Percentiles rank a stretch among this genome's conserved stretches.
phyloP scores from a whole-genome alignment of 2,329 filamentous ascomycete species.

The Macrophomina tecta region DNA sequence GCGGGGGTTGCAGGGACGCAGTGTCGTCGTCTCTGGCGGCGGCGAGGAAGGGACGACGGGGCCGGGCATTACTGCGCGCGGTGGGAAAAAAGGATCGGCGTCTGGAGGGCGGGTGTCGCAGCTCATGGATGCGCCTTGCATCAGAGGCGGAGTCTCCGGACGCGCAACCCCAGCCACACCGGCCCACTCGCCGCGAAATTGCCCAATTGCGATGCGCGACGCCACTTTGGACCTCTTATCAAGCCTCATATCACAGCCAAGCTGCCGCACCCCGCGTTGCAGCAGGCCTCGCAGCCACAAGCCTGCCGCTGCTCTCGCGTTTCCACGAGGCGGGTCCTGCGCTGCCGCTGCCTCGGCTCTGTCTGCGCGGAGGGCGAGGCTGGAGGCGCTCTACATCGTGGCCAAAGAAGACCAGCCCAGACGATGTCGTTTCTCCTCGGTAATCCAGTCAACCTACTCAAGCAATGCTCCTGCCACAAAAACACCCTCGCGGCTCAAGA shows the following conservation, averaged over 20 bases:
- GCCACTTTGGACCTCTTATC: background rate
- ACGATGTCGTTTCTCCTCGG: no score
- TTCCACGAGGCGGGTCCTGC: no score
- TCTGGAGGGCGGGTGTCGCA: conserved; percentile 15
- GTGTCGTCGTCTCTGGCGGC: background rate
- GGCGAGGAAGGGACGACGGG: background rate
- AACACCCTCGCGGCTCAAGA: no score
- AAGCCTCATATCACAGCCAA: background rate
- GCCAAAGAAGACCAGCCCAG: no score
- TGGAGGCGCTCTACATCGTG: no score
- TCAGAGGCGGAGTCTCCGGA: conserved; percentile 19
- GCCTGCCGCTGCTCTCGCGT: background rate
- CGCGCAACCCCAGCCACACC: conserved; percentile 15
- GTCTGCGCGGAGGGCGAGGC: background rate
- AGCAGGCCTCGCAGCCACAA: background rate
- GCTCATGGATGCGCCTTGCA: conserved; percentile 19
- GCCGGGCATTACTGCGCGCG: background rate
- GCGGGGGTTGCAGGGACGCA: background rate
- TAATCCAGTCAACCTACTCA: no score
- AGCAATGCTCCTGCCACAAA: no score
- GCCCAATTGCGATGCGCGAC: conserved; percentile 10
- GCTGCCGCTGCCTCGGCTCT: no score
- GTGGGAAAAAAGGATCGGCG: conserved; percentile 5
- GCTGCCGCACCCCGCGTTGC: background rate
- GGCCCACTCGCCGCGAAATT: background rate